These are phyloP conservation scores for Diaporthe longicolla DNA, from an alignment of 2,329 filamentous ascomycete genomes.

Conservation along the genomic window DNA sequence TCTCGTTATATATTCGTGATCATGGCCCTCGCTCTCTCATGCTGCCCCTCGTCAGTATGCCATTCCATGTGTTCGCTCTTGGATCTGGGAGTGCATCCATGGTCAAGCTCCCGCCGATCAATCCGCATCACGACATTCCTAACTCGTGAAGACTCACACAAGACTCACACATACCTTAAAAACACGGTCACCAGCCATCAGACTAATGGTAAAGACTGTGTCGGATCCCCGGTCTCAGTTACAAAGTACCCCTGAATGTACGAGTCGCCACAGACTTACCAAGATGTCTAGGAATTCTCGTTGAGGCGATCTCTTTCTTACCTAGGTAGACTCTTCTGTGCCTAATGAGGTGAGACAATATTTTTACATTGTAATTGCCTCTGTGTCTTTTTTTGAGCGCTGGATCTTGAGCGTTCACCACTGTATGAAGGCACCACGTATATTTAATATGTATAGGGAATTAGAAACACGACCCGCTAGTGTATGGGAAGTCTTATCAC, in stretches of 20 bases:
- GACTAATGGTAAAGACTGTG: not conserved
- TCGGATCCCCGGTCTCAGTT: not conserved
- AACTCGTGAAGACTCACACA: not conserved
- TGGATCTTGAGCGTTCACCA: too few species aligned
- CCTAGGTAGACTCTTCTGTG: too few species aligned
- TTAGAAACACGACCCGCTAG: too few species aligned
- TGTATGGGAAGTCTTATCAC: too few species aligned
- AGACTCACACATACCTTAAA: not conserved
- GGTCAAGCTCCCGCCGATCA: not conserved
- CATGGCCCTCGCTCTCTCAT: not conserved
- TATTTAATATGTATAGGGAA: too few species aligned
- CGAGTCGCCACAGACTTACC: not conserved
- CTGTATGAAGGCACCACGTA: too few species aligned
- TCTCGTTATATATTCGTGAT: not conserved
- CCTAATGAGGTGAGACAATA: slow-evolving; percentile 14
- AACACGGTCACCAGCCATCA: too few species aligned
- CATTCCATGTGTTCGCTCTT: not conserved
- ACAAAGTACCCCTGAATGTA: not conserved
- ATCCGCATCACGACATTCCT: not conserved
- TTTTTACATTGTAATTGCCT: too few species aligned
- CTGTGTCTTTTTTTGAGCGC: too few species aligned
- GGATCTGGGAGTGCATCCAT: not conserved
- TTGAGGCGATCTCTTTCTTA: not conserved
- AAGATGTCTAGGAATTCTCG: not conserved
- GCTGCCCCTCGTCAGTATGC: too few species aligned